A percentile compares a stretch with the other conserved stretches of the same genome.
Conservation (phyloP, 768 basidiomycete species). For the Phaeotremella fagi region DNA sequence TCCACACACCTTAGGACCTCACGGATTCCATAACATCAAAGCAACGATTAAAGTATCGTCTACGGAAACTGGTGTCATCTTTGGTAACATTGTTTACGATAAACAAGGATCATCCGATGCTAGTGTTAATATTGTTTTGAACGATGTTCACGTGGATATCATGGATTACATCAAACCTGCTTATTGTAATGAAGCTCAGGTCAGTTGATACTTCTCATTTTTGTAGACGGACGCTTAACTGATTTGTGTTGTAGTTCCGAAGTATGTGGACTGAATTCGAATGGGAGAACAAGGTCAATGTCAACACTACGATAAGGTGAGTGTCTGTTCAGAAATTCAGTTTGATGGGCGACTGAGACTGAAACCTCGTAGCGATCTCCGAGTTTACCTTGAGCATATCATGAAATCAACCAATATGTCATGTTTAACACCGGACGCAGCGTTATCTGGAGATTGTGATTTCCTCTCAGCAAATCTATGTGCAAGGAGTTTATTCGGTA, state of each 20-base stretch:
- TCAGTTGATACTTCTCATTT: constrained; percentile 49
- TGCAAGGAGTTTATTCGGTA: constrained; percentile 87
- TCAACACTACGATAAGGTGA: constrained; percentile 73
- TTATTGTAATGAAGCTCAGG: constrained; percentile 90
- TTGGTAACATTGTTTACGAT: constrained; percentile 96
- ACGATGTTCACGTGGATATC: constrained; percentile 96
- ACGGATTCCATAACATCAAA: constrained; percentile 97
- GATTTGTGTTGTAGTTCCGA: constrained; percentile 50
- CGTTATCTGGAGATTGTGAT: constrained; percentile 89
- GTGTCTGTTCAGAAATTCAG: constrained; percentile 44
- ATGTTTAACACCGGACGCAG: constrained; percentile 82
- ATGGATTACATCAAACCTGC: constrained; percentile 98
- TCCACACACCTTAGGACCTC: constrained; percentile 87
- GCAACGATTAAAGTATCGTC: constrained; percentile 96
- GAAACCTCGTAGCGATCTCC: constrained; percentile 60
- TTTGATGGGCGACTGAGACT: neutral
- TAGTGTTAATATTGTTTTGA: constrained; percentile 67
- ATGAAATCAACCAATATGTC: constrained; percentile 98
- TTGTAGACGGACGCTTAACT: neutral
- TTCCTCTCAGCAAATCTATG: constrained; percentile 97
- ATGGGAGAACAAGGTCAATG: constrained; percentile 99
- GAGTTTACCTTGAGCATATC: constrained; percentile 85
- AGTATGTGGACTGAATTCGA: constrained; percentile 99
- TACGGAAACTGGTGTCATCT: constrained; percentile 97
- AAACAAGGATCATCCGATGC: constrained; percentile 79